Evolutionary conservation across 1,284 basidiomycete genomes (phyloP).

Genomic region (Ustilago crameri): DNA sequence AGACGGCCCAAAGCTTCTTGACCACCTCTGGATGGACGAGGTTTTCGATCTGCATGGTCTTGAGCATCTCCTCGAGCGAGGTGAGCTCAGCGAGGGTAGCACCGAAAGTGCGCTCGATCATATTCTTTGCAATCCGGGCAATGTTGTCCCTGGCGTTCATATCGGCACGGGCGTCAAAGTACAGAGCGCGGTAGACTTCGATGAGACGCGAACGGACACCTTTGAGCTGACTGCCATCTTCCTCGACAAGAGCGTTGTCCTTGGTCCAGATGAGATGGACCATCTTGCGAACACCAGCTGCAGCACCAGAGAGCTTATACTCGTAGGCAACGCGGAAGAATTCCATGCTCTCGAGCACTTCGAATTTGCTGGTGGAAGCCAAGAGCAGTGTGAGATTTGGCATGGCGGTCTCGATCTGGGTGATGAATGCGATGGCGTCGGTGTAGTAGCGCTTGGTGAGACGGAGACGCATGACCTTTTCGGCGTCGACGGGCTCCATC

Average conservation of each 20-base stretch:
- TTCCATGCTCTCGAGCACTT: conserved; percentile 93
- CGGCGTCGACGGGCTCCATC: conserved; percentile 58
- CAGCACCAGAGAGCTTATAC: conserved; percentile 78
- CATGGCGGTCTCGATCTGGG: conserved; percentile 81
- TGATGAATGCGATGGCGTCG: conserved; percentile 88
- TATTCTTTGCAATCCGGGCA: conserved; percentile 95
- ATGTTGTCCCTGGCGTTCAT: conserved; percentile 85
- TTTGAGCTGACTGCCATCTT: conserved; percentile 83
- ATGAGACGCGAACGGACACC: conserved; percentile 86
- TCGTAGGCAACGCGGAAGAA: conserved; percentile 88
- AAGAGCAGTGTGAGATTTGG: conserved; percentile 81
- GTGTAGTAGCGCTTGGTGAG: conserved; percentile 86
- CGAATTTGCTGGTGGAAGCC: conserved; percentile 89
- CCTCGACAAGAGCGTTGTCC: conserved; percentile 85
- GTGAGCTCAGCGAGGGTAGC: conserved; percentile 95
- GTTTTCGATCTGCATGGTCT: conserved; percentile 86
- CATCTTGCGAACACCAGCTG: conserved; percentile 88
- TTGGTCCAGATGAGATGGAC: conserved; percentile 97
- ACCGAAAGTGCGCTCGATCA: conserved; percentile 74
- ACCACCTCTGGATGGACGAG: conserved; percentile 86
- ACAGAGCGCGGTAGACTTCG: conserved; percentile 87
- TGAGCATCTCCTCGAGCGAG: conserved; percentile 93
- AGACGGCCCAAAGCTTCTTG: conserved; percentile 92
- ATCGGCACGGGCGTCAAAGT: conserved; percentile 75
- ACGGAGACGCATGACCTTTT: conserved; percentile 75